Base-by-base conservation (phyloP, 306 rosid species). In the Quercus alba region DNA sequence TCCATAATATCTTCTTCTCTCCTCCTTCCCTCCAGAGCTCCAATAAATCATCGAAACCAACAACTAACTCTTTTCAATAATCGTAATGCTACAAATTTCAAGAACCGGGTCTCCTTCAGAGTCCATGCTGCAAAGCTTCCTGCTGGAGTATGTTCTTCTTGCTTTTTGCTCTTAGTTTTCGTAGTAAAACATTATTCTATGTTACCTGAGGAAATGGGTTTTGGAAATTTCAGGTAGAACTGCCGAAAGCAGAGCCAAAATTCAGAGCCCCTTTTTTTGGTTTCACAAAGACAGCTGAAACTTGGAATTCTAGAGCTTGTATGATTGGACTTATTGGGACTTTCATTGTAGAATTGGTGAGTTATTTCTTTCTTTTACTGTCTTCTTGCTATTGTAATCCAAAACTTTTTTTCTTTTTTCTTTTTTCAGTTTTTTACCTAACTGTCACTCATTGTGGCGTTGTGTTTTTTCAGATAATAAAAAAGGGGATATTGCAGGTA, bases 281-380 rank as follows among this genome's bases (percentile, higher is more conserved):
- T 59, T 96, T 96, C 86, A 96, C 98, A 10, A 91, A 25, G 78
- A 88, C 94, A 14, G 99, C 98, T 63, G 99, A 96, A 84, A 66
- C 81, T 78, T 95, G 98, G 99, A 95, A 95, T 77, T 91, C 99
- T 20, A 93, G 99, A 84, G 97, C 99, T 70, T 88, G 96, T 75
- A 95, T 96, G 98, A 93, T 96, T 66, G 99, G 99, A 56, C 81
- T 96, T 30, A 82, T 96, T 73, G 99, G 98, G 67, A 84, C 71
- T 75, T 96, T 96, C 83, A 58, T 96, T 52, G 88, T 93, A 1
- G 99, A 93, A 83, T 74, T 86, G 91, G 98, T 91, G 67, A 90
- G 88, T 79, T 46, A 26, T 54, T 54, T 81, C 21, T 54, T 71
- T 33, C 5, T 20, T 61, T 56, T 51, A 11, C 46, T 26, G 56